Conservation (phyloP, 2,329 filamentous ascomycete genomes). For the Eutypa lata region DNA sequence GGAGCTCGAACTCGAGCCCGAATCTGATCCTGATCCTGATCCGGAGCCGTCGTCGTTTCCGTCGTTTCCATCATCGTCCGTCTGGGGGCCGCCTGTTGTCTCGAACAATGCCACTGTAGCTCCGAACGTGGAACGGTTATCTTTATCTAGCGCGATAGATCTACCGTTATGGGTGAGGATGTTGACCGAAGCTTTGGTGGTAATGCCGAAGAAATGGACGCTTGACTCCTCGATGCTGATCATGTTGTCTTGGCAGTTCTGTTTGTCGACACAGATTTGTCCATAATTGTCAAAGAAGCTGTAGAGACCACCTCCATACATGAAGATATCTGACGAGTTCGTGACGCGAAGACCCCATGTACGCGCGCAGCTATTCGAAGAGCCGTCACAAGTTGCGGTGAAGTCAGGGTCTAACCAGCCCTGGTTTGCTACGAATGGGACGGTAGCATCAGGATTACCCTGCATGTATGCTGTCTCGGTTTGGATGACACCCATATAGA, state of each 20-base stretch:
- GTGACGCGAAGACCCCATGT: conserved; percentile 73
- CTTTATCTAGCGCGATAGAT: conserved; percentile 49
- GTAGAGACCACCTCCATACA: conserved; percentile 75
- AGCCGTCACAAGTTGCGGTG: conserved; percentile 46
- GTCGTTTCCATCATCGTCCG: background rate
- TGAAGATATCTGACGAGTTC: conserved; percentile 62
- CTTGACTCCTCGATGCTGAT: conserved; percentile 65
- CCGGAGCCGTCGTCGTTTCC: background rate
- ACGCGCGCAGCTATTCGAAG: conserved; percentile 58
- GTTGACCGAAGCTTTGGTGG: conserved; percentile 71
- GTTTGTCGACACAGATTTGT: conserved; percentile 63
- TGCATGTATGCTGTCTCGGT: conserved; percentile 90
- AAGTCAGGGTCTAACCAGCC: conserved; percentile 69
- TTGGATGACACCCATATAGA: conserved; percentile 83
- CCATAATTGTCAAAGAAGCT: conserved; percentile 81
- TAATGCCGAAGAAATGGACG: conserved; percentile 65
- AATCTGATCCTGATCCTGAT: conserved; percentile 9
- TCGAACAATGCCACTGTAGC: conserved; percentile 56
- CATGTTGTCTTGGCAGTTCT: conserved; percentile 77
- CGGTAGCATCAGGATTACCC: conserved; percentile 70
- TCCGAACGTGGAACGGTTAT: conserved; percentile 66
- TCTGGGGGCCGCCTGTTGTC: conserved; percentile 4
- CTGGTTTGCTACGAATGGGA: conserved; percentile 59
- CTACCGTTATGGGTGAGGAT: conserved; percentile 66
- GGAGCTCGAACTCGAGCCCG: conserved; percentile 1